Conservation (phyloP, 2,329 filamentous ascomycete species). For the Ceratocystis diversiconidia region DNA sequence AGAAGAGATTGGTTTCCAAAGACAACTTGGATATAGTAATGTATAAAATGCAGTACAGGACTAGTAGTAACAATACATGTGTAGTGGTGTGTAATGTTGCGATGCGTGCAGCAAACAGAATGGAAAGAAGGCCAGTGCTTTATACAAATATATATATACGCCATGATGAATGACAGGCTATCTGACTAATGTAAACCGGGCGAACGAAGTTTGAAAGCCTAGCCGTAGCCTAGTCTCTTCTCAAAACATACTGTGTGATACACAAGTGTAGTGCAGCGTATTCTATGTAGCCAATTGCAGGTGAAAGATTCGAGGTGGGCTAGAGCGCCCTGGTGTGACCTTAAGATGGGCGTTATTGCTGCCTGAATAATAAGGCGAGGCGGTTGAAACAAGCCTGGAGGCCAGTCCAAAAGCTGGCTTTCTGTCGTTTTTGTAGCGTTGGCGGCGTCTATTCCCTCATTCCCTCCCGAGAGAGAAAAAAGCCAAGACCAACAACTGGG, state of each 20-base stretch:
- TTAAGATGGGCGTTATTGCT: background rate
- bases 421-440: background rate
- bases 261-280: too few species aligned
- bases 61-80: background rate
- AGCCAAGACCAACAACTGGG: too few species aligned
- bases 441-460: background rate
- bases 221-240: too few species aligned
- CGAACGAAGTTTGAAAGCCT: too few species aligned
- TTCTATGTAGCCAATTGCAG: background rate
- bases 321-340: background rate
- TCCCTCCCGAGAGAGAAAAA: background rate
- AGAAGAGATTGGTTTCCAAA: background rate
- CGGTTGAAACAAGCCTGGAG: background rate
- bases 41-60: background rate
- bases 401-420: background rate
- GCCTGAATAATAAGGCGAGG: background rate
- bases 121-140: too few species aligned
- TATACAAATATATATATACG: too few species aligned
- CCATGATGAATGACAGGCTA: too few species aligned
- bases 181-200: too few species aligned
- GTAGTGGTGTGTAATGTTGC: background rate
- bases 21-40: conserved; percentile 4
- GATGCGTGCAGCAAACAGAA: background rate
- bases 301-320: background rate
- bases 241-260: too few species aligned